Evolutionary conservation across 2,329 filamentous ascomycete species (phyloP).

Genomic region (Aspergillus tanneri): DNA sequence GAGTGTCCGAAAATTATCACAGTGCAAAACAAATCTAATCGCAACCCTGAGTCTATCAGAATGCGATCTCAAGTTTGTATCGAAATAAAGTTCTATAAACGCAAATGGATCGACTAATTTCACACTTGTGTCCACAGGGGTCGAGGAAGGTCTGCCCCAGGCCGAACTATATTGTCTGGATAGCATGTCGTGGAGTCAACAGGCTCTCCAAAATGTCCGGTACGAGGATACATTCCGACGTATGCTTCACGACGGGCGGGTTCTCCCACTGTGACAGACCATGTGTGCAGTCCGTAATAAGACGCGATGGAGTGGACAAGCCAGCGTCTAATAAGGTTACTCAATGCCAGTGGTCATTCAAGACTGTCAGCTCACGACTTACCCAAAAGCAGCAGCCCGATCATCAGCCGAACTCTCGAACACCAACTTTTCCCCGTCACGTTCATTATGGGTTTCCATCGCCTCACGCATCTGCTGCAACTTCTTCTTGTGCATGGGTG

Average conservation of each 20-base stretch:
- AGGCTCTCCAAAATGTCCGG: conserved; percentile 28
- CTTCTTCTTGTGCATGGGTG: conserved; percentile 53
- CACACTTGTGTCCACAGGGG: conserved; percentile 41
- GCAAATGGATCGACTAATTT: background rate
- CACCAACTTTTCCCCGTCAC: conserved; percentile 67
- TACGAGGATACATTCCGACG: conserved; percentile 61
- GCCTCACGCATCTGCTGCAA: conserved; percentile 47
- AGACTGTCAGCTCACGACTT: conserved; percentile 31
- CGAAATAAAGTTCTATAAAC: background rate
- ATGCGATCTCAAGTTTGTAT: background rate
- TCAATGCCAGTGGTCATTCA: conserved; percentile 17
- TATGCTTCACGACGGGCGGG: conserved; percentile 78
- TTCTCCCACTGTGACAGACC: conserved; percentile 70
- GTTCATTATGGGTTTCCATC: conserved; percentile 32
- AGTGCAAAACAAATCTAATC: too few species aligned
- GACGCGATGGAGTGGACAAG: conserved; percentile 87
- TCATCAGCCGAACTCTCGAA: conserved; percentile 78
- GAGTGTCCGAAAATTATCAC: background rate
- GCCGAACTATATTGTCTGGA: conserved; percentile 29
- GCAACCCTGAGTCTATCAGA: background rate
- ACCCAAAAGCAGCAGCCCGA: conserved; percentile 78
- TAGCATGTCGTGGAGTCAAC: conserved; percentile 27
- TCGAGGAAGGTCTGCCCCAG: conserved; percentile 38
- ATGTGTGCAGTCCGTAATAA: conserved; percentile 87
- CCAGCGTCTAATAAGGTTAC: conserved; percentile 68